Evolutionary conservation across 768 basidiomycete species (phyloP).

Genomic region (Mycena chlorophos): DNA sequence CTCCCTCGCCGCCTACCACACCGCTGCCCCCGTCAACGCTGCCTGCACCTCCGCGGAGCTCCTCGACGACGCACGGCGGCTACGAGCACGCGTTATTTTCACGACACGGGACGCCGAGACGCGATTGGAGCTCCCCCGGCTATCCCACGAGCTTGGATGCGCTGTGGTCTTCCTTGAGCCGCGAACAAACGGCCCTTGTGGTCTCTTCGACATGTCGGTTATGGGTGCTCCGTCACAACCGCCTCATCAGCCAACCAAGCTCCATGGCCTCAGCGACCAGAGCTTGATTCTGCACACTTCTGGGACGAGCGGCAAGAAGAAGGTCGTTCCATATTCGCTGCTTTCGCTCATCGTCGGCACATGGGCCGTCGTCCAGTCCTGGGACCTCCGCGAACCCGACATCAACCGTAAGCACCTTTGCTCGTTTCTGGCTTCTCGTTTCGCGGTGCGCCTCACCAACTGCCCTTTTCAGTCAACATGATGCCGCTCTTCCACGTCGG

Average conservation of each 20-base stretch:
- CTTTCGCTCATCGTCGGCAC: constrained; percentile 45
- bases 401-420: constrained; percentile 44
- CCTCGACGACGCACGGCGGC: constrained; percentile 40
- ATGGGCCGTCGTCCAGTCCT: constrained; percentile 44
- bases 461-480: constrained; percentile 40
- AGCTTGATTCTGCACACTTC: constrained; percentile 60
- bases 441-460: background rate
- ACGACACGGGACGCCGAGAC: constrained; percentile 42
- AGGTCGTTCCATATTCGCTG: constrained; percentile 48
- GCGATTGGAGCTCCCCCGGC: constrained; percentile 36
- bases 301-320: constrained; percentile 59
- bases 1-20: constrained; percentile 43
- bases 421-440: background rate
- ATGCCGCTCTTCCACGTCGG: constrained; percentile 65
- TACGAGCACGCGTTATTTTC: constrained; percentile 42
- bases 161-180: constrained; percentile 40
- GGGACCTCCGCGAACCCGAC: constrained; percentile 39
- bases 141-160: constrained; percentile 38
- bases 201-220: constrained; percentile 41
- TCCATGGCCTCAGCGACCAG: constrained; percentile 43
- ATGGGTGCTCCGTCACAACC: constrained; percentile 23
- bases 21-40: constrained; percentile 49
- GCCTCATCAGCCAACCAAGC: constrained; percentile 28
- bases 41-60: constrained; percentile 47
- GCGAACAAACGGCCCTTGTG: constrained; percentile 36